These are phyloP conservation scores for Dactylellina haptotyla DNA, from an alignment of 2,329 filamentous ascomycete species.

Conservation along the genomic window DNA sequence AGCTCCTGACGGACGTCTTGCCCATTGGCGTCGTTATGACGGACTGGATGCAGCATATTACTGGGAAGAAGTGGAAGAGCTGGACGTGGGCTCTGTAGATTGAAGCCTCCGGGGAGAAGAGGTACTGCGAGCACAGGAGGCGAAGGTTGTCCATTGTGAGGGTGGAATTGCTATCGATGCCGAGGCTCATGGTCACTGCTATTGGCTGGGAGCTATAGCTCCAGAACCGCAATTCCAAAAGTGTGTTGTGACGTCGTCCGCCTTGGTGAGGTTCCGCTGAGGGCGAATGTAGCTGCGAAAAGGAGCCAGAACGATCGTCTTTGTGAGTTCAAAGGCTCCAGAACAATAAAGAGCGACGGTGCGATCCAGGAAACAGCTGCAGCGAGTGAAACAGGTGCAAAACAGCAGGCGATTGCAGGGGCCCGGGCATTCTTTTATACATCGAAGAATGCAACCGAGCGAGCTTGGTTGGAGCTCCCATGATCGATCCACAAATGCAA, in stretches of 20 bases:
- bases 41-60: conserved; percentile 29
- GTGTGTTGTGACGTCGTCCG: background rate
- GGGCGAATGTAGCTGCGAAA: background rate
- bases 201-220: background rate
- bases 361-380: background rate
- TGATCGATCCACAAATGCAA: conserved; percentile 1
- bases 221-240: background rate
- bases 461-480: no score
- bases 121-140: conserved; percentile 21
- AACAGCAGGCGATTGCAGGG: background rate
- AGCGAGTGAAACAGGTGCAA: background rate
- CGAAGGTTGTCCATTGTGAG: conserved; percentile 16
- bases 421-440: no score
- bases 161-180: no score
- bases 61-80: conserved; percentile 48
- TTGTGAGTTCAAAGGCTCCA: background rate
- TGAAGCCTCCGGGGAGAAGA: conserved; percentile 37
- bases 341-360: background rate
- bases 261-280: no score
- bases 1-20: conserved; percentile 81
- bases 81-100: conserved; percentile 42
- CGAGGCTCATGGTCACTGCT: no score
- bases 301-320: background rate
- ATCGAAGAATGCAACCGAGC: no score
- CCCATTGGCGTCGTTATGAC: conserved; percentile 72